Evolutionary conservation across 108 stramenopile species (phyloP), one percentile per base, ranked within the genome.

Genomic region (Conticribra guillardii): DNA sequence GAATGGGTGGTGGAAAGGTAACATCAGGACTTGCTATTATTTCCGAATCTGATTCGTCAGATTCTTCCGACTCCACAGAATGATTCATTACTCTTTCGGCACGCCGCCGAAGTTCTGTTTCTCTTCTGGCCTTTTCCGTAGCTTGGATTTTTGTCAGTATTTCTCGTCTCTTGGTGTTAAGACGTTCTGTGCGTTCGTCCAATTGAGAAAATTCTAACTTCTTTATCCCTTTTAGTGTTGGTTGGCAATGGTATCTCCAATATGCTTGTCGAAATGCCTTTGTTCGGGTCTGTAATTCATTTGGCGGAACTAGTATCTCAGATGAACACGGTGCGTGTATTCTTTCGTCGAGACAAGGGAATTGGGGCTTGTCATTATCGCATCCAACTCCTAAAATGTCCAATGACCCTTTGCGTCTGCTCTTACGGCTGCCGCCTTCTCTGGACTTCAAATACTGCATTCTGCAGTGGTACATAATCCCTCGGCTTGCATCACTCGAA

Each of bases 371-470:
- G n/a, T 57, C 60, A 19, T 67, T 21, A 1, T 54, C 59, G 27
- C 18, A 49, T 49, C 48, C 62, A 5, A n/a, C 22, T 2, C 27
- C 14, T 1, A 22, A 8, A 8, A 67, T 17, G 22, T 60, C 51
- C 0, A 27, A 41, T 27, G 70, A 62, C 1, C 51, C 56, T 44
- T 29, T 54, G 31, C 60, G 31, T 54, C 60, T 27, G 4, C 1
- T 24, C 5, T 71, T 60, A 9, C 69, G 11, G 7, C 26, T 60
- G 21, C 59, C 48, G 18, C 65, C 58, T 60, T 67, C 74, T 29
- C 74, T 49, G 18, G 61, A 45, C 53, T 60, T 67, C 58, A 74
- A 53, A 50, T 74, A 74, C 23, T 54, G 74, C 74, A 74, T 74
- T 30, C 74, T 32, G 27, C 58, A 45, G 18, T 57, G 34, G 41